Conservation (phyloP, 192 early-diverging fungal genomes). For the Jimgerdemannia flammicorona region DNA sequence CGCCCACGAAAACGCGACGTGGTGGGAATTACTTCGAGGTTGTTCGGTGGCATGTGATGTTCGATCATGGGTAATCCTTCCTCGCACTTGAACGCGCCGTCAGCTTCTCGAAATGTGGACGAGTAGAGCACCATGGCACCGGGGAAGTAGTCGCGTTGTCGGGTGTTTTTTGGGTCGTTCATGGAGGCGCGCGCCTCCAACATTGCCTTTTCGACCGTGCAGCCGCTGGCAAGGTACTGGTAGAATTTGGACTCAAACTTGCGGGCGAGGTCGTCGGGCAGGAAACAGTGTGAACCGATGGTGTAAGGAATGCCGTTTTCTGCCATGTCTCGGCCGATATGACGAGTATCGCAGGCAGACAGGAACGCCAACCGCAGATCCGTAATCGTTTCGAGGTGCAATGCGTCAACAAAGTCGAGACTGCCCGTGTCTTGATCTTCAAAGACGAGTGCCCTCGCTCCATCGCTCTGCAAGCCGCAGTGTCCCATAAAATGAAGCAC, state of each 20-base stretch:
- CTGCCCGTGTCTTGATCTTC: no score
- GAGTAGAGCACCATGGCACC: neutral
- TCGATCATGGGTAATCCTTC: neutral
- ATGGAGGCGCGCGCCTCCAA: neutral
- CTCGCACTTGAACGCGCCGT: neutral
- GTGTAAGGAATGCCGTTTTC: neutral
- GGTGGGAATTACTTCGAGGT: neutral
- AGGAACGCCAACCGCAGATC: no score
- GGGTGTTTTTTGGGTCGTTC: neutral
- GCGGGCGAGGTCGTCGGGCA: neutral
- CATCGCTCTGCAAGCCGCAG: no score
- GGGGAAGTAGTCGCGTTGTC: neutral
- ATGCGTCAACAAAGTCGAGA: no score
- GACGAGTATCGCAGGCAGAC: neutral
- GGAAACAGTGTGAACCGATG: neutral
- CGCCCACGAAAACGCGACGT: no score
- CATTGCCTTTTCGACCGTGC: neutral
- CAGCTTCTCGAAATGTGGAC: neutral
- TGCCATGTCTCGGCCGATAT: neutral
- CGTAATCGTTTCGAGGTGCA: no score
- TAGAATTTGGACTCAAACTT: neutral
- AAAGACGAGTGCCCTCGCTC: no score
- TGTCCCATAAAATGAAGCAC: no score
- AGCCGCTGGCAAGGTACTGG: neutral
- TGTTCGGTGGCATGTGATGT: neutral